Conservation (phyloP, 768 basidiomycete species). For the Suillus variegatus region DNA sequence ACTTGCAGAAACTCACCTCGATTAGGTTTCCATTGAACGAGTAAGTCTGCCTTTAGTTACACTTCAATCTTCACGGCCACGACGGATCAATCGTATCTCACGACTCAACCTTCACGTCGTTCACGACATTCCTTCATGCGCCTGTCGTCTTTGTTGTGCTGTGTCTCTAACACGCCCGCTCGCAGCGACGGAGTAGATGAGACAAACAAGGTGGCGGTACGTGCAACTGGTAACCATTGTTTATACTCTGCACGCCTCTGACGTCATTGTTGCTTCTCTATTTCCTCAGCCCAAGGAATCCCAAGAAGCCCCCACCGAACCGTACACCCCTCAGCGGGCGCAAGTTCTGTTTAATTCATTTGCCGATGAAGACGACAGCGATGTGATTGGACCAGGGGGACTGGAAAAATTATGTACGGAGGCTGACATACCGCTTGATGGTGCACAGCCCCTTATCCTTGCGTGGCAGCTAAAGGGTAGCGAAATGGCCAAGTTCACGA, state of each 20-base stretch:
- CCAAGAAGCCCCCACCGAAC: conserved; percentile 14
- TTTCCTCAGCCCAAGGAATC: conserved; percentile 5
- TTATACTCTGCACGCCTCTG: conserved; percentile 23
- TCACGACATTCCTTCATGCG: conserved; percentile 50
- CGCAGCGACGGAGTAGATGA: conserved; percentile 50
- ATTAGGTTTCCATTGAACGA: conserved; percentile 24
- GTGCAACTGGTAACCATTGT: conserved; percentile 16
- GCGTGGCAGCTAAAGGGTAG: conserved; percentile 73
- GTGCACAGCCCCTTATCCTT: conserved; percentile 67
- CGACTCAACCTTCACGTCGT: conserved; percentile 13
- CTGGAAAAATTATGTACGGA: conserved; percentile 72
- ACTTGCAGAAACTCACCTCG: conserved; percentile 27
- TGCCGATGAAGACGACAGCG: conserved; percentile 50
- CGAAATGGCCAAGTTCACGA: conserved; percentile 74
- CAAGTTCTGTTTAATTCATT: conserved; percentile 61
- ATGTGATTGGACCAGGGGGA: conserved; percentile 69
- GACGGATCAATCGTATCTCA: conserved; percentile 12
- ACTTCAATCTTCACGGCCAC: conserved; percentile 16
- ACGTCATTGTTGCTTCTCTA: conserved; percentile 9
- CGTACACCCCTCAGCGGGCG: conserved; percentile 55
- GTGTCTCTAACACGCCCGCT: conserved; percentile 54
- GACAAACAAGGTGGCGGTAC: conserved; percentile 31
- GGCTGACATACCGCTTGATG: conserved; percentile 71
- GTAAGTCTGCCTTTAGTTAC: conserved; percentile 30
- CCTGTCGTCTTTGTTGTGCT: conserved; percentile 63